phyloP scores from a whole-genome alignment of 2,329 filamentous ascomycete species.

The Cladophialophora exuberans region DNA sequence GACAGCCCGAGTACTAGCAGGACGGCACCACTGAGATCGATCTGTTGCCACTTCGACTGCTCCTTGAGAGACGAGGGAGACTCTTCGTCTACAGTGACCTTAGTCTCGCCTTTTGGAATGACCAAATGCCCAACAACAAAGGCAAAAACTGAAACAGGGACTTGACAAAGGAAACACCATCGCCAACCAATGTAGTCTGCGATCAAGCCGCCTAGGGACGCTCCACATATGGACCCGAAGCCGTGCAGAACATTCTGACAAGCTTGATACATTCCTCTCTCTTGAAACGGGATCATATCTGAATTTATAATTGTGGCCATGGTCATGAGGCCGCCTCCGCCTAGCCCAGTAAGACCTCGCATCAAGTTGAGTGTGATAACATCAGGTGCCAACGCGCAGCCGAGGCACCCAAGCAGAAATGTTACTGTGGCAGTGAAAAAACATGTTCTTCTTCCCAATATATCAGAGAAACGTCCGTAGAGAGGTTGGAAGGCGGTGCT shows the following conservation, averaged over 20 bases:
- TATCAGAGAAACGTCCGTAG: conserved; percentile 65
- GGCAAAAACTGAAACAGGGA: conserved; percentile 64
- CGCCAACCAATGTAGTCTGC: conserved; percentile 75
- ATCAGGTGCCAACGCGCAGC: conserved; percentile 61
- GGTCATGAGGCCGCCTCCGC: conserved; percentile 63
- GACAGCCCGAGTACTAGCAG: conserved; percentile 63
- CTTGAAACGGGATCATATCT: conserved; percentile 62
- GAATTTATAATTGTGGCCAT: conserved; percentile 65
- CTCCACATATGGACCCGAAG: conserved; percentile 63
- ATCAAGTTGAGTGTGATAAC: conserved; percentile 64
- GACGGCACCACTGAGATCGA: conserved; percentile 62
- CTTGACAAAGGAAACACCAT: conserved; percentile 74
- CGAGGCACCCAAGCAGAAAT: conserved; percentile 60
- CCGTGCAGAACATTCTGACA: conserved; percentile 65
- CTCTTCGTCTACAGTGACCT: conserved; percentile 15
- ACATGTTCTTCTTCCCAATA: conserved; percentile 63
- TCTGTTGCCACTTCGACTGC: conserved; percentile 50
- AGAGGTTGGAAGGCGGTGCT: conserved; percentile 68
- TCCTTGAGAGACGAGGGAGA: conserved; percentile 27
- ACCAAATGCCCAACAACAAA: conserved; percentile 58
- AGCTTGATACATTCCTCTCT: conserved; percentile 59
- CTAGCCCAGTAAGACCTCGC: conserved; percentile 63
- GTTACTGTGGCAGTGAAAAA: conserved; percentile 58
- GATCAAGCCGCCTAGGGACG: conserved; percentile 67
- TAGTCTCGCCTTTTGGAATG: conserved; percentile 49